A percentile compares a stretch with the other conserved stretches of the same genome.
These are phyloP conservation scores for Neurospora hispaniola DNA, from an alignment of 495 filamentous ascomycete species.

Conservation along the genomic window DNA sequence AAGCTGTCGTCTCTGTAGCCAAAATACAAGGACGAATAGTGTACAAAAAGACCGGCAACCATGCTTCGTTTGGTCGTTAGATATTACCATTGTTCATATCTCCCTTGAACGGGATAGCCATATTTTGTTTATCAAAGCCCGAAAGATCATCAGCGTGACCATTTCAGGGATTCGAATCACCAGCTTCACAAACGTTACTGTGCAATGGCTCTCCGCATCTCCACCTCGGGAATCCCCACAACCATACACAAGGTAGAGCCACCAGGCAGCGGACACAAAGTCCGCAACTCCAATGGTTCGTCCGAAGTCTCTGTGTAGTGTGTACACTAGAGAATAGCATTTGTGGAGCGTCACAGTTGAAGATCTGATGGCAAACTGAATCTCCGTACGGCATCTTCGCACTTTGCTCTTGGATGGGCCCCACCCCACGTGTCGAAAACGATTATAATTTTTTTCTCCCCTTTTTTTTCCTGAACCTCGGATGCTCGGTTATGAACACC, in stretches of 20 bases:
- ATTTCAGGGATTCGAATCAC: neutral
- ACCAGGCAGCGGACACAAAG: neutral
- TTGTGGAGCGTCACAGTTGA: neutral
- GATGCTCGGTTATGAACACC: neutral
- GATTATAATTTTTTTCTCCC: neutral
- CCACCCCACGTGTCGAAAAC: neutral
- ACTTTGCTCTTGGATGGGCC: neutral
- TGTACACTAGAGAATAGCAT: neutral
- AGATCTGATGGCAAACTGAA: neutral
- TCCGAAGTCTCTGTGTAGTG: neutral
- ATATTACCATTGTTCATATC: neutral
- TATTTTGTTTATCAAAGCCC: neutral
- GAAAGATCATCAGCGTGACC: neutral
- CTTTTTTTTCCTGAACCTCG: neutral
- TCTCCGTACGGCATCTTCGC: neutral
- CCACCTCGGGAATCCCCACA: neutral
- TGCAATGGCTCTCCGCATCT: neutral
- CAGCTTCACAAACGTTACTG: neutral
- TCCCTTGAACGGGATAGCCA: neutral
- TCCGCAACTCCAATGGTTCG: neutral
- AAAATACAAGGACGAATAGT: neutral
- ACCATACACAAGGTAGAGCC: neutral
- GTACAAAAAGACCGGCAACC: neutral
- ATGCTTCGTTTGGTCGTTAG: neutral
- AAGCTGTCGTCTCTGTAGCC: neutral